A percentile compares a stretch with the other conserved stretches of the same genome.
Evolutionary conservation across 2,329 filamentous ascomycete genomes (phyloP).

Genomic region (Lachnellula cervina): DNA sequence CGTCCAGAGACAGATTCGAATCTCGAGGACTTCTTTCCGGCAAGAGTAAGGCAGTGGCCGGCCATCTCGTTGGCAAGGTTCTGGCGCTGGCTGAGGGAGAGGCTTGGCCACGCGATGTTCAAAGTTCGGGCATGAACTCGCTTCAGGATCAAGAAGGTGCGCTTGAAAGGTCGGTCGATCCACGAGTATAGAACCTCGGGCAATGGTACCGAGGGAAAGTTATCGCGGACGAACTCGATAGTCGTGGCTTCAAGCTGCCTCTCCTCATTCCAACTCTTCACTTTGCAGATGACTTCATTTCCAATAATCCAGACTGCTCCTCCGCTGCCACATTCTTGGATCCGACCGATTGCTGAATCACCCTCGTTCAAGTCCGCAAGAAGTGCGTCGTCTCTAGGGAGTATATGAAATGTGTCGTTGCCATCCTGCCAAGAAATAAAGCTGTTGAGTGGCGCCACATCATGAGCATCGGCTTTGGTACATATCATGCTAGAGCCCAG

Average conservation of each 20-base stretch:
- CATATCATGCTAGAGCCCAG: constrained; percentile 13
- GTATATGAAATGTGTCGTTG: constrained; percentile 1
- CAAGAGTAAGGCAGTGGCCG: background rate
- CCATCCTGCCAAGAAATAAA: constrained; percentile 12
- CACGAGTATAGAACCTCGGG: constrained; percentile 11
- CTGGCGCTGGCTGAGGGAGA: background rate
- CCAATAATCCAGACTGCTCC: constrained; percentile 8
- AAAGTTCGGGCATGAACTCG: constrained; percentile 10
- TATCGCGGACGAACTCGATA: constrained; percentile 7
- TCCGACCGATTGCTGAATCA: background rate
- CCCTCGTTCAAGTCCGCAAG: background rate
- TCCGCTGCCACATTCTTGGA: constrained; percentile 5
- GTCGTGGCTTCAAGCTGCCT: constrained; percentile 7
- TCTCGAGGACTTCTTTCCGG: background rate
- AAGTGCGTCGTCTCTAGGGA: constrained; percentile 1
- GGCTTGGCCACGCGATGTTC: constrained; percentile 4
- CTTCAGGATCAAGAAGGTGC: constrained; percentile 11
- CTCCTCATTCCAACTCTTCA: constrained; percentile 11
- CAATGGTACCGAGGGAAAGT: constrained; percentile 6
- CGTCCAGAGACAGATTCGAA: background rate
- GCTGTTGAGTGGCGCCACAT: background rate
- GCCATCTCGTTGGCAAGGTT: constrained; percentile 1
- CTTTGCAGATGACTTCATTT: constrained; percentile 9
- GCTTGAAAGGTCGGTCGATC: constrained; percentile 4
- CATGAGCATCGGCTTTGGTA: constrained; percentile 1